Conservation (phyloP, 257 asterid species). For the Penstemon barbatus region DNA sequence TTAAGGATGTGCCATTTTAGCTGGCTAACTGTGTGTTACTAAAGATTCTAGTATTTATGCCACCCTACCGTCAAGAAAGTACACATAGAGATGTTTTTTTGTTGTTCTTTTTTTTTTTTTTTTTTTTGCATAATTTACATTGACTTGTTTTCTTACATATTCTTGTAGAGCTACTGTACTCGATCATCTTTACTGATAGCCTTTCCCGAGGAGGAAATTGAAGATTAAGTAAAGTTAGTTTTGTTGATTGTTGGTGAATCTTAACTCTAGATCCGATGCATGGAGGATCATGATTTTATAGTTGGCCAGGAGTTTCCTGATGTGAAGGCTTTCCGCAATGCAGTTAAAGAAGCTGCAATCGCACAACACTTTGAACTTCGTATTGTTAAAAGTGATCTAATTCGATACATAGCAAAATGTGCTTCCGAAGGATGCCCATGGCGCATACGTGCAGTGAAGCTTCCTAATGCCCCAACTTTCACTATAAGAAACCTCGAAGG, state of each 20-base stretch:
- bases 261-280: slow-evolving; percentile 25
- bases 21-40: slow-evolving; percentile 3
- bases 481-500: slow-evolving; percentile 63
- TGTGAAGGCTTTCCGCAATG: slow-evolving; percentile 68
- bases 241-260: slow-evolving; percentile 2
- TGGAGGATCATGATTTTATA: slow-evolving; percentile 54
- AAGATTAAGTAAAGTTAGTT: slow-evolving; percentile 28
- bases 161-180: slow-evolving; percentile 20
- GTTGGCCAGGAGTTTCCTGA: slow-evolving; percentile 78
- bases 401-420: slow-evolving; percentile 75
- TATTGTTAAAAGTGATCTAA: slow-evolving; percentile 65
- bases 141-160: neutral
- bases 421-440: slow-evolving; percentile 79
- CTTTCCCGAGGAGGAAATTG: slow-evolving; percentile 12
- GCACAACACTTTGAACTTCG: slow-evolving; percentile 83
- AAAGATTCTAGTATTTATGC: neutral
- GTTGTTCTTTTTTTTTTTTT: neutral
- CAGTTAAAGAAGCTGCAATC: slow-evolving; percentile 77
- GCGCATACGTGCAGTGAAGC: slow-evolving; percentile 85
- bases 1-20: neutral
- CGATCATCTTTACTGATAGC: slow-evolving; percentile 15
- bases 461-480: slow-evolving; percentile 68
- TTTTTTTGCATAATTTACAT: neutral
- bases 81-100: neutral
- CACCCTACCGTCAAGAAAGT: slow-evolving; percentile 10